Base-by-base conservation (phyloP, 192 early-diverging fungal species). In the Coemansia sp. region DNA sequence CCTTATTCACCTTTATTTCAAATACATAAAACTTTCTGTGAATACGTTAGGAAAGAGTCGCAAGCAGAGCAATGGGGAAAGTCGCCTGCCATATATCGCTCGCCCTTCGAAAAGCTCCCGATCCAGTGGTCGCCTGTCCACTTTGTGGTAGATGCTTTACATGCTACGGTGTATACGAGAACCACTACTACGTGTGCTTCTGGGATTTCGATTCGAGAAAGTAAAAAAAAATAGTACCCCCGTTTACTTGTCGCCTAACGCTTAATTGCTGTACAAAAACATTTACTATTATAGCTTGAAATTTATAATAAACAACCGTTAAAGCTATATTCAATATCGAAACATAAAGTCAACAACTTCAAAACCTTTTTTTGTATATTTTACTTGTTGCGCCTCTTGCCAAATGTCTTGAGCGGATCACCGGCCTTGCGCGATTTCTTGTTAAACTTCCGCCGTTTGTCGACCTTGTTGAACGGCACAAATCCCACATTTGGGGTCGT, bases 391-490 rank as follows among this genome's bases (percentile, higher is more conserved):
- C 68, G 77, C 63, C 59, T 74, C 62, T 71, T 79, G 60, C 77
- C 77, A 25, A 79, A 62, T 25, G 48, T 58, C 59, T 79, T 79
- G 13, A 79, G 62, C 30, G 77, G 77, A 53, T 73, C 71, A 23
- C 55, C 61, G 29, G 59, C 67, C 70, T 73, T 70, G 26, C 63
- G 51, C 6, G 42, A 13, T 52, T 48, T 60, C 28, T 63, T 59
- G 42, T 23, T 29, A 12, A 56, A 55, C 71, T 66, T 72, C 46
- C 63, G 49, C 16, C 75, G 63, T 71, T 77, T 82, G 33, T 33
- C 28, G 18, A 20, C 37, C 40, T 72, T 34, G 56, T 82, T 76
- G 58, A 80, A 82, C 25, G 82, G 75, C 37, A 84, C 75, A 73
- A 78, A 78, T 8, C 75, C 82, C 3, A 81, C 74, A 37, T 82